phyloP scores from a whole-genome alignment of 2,329 filamentous ascomycete genomes.

The Bisporella sp. region DNA sequence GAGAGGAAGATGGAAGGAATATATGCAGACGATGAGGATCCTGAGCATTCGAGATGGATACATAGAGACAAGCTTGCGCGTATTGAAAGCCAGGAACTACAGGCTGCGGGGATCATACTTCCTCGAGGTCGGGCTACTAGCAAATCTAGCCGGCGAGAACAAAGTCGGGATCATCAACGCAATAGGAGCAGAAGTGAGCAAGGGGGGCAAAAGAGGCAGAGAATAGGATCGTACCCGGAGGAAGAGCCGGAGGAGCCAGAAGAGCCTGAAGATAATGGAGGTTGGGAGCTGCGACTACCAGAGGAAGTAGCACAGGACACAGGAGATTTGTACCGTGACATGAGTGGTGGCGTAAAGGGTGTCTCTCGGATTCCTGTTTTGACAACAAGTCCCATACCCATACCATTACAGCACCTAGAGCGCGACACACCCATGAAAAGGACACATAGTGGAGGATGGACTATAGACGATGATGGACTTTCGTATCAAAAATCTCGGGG shows the following conservation, averaged over 20 bases:
- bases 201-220: constrained; percentile 30
- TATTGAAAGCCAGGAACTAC: constrained; percentile 75
- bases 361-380: constrained; percentile 83
- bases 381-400: constrained; percentile 70
- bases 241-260: constrained; percentile 31
- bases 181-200: constrained; percentile 28
- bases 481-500: constrained; percentile 56
- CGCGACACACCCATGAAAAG: constrained; percentile 64
- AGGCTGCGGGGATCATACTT: constrained; percentile 66
- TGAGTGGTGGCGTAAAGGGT: constrained; percentile 47
- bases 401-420: constrained; percentile 65
- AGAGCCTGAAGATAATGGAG: constrained; percentile 34
- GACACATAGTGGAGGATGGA: constrained; percentile 45
- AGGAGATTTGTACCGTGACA: constrained; percentile 42
- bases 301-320: constrained; percentile 67
- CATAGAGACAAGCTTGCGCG: constrained; percentile 76
- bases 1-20: constrained; percentile 16
- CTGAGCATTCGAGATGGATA: constrained; percentile 72
- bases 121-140: constrained; percentile 47
- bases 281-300: constrained; percentile 68
- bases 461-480: constrained; percentile 51
- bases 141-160: constrained; percentile 36
- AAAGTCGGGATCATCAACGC: constrained; percentile 24
- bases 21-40: constrained; percentile 31
- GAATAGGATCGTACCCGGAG: constrained; percentile 15